phyloP scores from a whole-genome alignment of 2,329 filamentous ascomycete species.

The Talaromyces funiculosus region DNA sequence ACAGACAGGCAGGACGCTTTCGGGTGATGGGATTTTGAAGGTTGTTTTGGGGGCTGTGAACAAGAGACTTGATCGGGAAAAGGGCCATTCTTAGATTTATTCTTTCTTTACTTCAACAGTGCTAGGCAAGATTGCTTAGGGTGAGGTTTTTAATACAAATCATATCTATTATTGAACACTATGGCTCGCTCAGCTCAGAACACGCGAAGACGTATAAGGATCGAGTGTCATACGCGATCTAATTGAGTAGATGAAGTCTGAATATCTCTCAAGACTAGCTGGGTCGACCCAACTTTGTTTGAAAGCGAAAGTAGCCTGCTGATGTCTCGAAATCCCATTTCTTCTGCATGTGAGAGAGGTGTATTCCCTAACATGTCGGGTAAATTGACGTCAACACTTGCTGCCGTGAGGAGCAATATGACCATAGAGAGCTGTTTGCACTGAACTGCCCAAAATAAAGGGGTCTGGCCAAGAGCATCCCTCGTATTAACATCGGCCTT shows the following conservation, averaged over 20 bases:
- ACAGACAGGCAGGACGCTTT: constrained; percentile 48
- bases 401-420: neutral
- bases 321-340: neutral
- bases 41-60: constrained; percentile 73
- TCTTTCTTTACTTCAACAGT: neutral
- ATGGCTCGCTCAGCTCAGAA: too few relatives aligned
- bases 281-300: neutral
- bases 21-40: constrained; percentile 70
- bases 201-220: neutral
- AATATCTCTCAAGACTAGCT: neutral
- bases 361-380: fast-evolving
- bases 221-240: neutral
- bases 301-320: neutral
- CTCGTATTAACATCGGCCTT: neutral
- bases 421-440: neutral
- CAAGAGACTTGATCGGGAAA: constrained; percentile 53
- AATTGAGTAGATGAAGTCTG: neutral
- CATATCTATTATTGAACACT: neutral
- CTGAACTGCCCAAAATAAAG: neutral
- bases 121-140: neutral
- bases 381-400: neutral
- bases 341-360: neutral
- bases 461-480: neutral
- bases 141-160: neutral
- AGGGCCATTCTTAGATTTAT: constrained; percentile 15